Evolutionary conservation across 495 filamentous ascomycete genomes (phyloP).

Genomic region (Cercophora sp.): DNA sequence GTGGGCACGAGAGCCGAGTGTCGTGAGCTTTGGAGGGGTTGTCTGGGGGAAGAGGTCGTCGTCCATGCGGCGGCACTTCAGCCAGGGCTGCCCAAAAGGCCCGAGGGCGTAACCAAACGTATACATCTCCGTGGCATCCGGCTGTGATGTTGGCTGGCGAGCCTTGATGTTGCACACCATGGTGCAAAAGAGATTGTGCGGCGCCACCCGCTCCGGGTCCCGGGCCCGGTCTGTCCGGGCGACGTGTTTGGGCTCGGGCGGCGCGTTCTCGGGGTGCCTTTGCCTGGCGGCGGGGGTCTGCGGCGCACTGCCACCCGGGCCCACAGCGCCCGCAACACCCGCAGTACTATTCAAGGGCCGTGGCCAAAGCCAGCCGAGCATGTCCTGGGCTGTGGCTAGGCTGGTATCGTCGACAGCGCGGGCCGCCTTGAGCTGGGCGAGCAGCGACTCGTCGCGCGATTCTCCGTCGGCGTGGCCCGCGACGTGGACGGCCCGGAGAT

Average conservation of each 20-base stretch:
- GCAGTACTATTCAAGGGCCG: conserved; percentile 1
- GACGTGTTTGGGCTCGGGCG: conserved; percentile 2
- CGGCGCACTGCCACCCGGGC: conserved; percentile 2
- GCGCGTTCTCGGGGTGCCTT: conserved; percentile 2
- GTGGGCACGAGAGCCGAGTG: conserved; percentile 3
- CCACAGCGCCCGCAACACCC: conserved; percentile 1
- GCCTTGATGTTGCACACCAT: not conserved
- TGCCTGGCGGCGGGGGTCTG: conserved; percentile 2
- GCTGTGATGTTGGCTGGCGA: not conserved
- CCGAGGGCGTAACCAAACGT: not conserved
- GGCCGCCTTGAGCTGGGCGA: conserved; percentile 8
- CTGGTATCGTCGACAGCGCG: conserved; percentile 6
- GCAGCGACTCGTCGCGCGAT: conserved; percentile 5
- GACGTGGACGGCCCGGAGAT: conserved; percentile 5
- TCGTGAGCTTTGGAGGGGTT: conserved; percentile 6
- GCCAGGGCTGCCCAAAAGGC: conserved; percentile 6
- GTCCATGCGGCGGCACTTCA: conserved; percentile 10
- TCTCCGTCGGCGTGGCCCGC: conserved; percentile 5
- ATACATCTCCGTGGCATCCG: not conserved
- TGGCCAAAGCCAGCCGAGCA: conserved; percentile 9
- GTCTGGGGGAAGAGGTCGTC: conserved; percentile 5
- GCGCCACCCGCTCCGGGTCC: conserved; percentile 2
- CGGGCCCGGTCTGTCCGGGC: conserved; percentile 6
- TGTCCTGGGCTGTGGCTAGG: conserved; percentile 3
- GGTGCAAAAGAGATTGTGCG: conserved; percentile 2